Conservation (phyloP, 2,329 filamentous ascomycete genomes). For the Kalmusia sp. region DNA sequence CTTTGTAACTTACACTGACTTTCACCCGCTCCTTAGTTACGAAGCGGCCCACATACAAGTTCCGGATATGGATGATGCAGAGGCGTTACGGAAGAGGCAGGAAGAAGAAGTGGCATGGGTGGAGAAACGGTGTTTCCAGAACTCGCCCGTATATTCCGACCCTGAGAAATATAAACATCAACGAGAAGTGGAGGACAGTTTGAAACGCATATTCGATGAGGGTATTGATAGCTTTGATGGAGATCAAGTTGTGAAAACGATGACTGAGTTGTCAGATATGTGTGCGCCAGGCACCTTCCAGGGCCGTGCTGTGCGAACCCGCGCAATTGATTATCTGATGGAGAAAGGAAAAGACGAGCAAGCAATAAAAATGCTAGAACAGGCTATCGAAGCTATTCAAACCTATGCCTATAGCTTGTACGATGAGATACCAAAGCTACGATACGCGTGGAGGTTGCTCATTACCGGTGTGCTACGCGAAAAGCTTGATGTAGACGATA, state of each 20-base stretch:
- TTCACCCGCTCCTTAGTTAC: too few relatives aligned
- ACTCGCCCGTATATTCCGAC: neutral
- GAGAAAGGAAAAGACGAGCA: neutral
- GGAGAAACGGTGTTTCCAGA: neutral
- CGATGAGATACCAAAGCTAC: neutral
- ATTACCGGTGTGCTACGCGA: neutral
- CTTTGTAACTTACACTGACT: too few relatives aligned
- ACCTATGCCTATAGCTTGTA: neutral
- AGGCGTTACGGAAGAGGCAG: neutral
- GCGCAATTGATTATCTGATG: neutral
- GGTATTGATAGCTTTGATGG: neutral
- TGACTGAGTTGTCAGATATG: neutral
- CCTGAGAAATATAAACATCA: neutral
- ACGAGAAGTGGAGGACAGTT: neutral
- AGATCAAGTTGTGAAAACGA: neutral
- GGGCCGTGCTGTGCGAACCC: neutral
- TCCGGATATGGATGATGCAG: constrained; percentile 1
- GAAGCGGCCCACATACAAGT: constrained; percentile 1
- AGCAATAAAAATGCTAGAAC: neutral
- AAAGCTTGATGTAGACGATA: neutral
- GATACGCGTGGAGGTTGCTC: neutral
- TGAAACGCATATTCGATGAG: neutral
- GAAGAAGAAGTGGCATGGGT: neutral
- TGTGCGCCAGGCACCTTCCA: neutral
- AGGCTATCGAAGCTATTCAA: neutral